Conservation (phyloP, 2,329 filamentous ascomycete species). For the Fusarium bulbicola region DNA sequence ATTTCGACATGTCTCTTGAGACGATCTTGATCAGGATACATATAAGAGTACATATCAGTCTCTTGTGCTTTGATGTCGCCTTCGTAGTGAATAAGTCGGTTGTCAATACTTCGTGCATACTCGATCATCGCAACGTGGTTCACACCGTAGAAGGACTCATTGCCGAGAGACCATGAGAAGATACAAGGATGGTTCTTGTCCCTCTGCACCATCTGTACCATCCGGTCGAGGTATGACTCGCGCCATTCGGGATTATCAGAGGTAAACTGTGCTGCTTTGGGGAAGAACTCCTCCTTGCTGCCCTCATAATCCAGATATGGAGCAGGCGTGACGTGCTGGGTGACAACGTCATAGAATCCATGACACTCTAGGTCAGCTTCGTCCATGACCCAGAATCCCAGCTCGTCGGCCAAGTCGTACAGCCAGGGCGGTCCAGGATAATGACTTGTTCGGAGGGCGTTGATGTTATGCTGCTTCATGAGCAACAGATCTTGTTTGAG, state of each 20-base stretch:
- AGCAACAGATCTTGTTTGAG: constrained; percentile 4
- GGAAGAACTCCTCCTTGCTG: constrained; percentile 14
- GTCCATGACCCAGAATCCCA: constrained; percentile 17
- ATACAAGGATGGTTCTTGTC: constrained; percentile 17
- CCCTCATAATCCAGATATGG: constrained; percentile 14
- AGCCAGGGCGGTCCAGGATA: constrained; percentile 9
- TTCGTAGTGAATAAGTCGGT: constrained; percentile 12
- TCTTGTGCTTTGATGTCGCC: constrained; percentile 14
- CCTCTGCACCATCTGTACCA: constrained; percentile 8
- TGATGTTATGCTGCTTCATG: constrained; percentile 22
- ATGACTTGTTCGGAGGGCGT: constrained; percentile 4
- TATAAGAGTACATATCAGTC: constrained; percentile 16
- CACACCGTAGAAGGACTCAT: constrained; percentile 7
- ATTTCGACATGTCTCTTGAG: constrained; percentile 2
- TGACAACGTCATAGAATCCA: constrained; percentile 11
- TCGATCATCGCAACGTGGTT: constrained; percentile 14
- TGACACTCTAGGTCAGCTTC: constrained; percentile 12
- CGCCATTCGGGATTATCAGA: constrained; percentile 13
- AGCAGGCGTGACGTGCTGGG: not conserved
- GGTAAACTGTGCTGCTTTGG: constrained; percentile 9
- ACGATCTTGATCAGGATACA: constrained; percentile 13
- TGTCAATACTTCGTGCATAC: constrained; percentile 2
- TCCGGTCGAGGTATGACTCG: not conserved
- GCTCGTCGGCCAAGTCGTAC: constrained; percentile 5
- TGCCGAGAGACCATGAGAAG: constrained; percentile 8